Percentiles rank a stretch among this genome's conserved stretches.
phyloP scores from a whole-genome alignment of 331 rosid genomes.

The Spiraea crenata region DNA sequence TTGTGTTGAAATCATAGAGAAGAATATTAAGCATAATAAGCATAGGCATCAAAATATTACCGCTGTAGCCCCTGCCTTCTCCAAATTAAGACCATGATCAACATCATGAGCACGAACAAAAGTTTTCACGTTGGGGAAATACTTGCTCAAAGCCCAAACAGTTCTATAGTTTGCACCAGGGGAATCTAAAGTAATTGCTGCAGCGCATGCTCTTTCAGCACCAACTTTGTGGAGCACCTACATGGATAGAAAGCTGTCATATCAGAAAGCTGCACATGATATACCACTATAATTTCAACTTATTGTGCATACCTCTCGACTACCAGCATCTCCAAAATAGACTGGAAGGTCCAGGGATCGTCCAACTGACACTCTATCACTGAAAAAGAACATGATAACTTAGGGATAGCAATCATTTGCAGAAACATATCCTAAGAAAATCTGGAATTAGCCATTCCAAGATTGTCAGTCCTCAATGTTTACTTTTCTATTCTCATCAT shows the following conservation, averaged over 20 bases:
- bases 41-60: conserved; percentile 48
- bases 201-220: conserved; percentile 97
- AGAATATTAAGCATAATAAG: conserved; percentile 16
- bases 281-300: conserved; percentile 11
- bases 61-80: conserved; percentile 99
- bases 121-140: conserved; percentile 95
- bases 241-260: conserved; percentile 36
- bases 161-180: conserved; percentile 99
- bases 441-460: conserved; percentile 13
- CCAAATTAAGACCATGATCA: conserved; percentile 94
- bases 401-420: neutral
- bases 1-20: too few species aligned
- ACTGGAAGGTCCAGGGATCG: conserved; percentile 96
- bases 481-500: conserved; percentile 38
- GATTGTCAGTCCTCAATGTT: neutral
- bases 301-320: conserved; percentile 72
- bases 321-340: conserved; percentile 97
- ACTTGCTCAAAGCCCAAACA: conserved; percentile 98
- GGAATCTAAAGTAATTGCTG: conserved; percentile 84
- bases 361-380: conserved; percentile 95
- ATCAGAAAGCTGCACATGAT: conserved; percentile 23
- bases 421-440: conserved; percentile 1
- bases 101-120: conserved; percentile 99
- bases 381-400: conserved; percentile 34
- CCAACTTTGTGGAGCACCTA: conserved; percentile 97